These are phyloP conservation scores for Phytophthora cajani DNA, from an alignment of 352 stramenopile genomes.

Conservation along the genomic window DNA sequence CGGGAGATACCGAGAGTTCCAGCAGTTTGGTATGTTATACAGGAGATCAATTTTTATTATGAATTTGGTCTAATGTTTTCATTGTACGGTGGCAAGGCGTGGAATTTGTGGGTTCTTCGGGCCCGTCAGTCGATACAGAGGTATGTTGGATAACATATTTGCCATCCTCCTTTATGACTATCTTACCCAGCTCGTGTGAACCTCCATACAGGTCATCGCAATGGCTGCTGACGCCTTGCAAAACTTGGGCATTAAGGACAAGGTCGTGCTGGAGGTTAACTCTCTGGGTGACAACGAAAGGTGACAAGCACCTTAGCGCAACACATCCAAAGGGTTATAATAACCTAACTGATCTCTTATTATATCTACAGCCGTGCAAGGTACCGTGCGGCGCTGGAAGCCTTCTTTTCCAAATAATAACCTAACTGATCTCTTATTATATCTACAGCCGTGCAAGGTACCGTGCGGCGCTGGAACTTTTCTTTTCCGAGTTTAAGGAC, in stretches of 20 bases:
- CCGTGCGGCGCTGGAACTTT: constrained; percentile 65
- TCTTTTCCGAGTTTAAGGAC: constrained; percentile 67
- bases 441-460: constrained; percentile 66
- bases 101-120: constrained; percentile 83
- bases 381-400: constrained; percentile 73
- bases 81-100: constrained; percentile 45
- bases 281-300: constrained; percentile 84
- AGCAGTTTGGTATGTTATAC: constrained; percentile 76
- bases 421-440: not conserved
- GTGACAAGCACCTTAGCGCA: constrained; percentile 21
- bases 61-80: not conserved
- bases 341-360: not conserved
- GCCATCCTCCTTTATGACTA: not conserved
- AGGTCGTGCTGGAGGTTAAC: constrained; percentile 80
- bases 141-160: constrained; percentile 27
- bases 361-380: constrained; percentile 52
- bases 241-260: constrained; percentile 60
- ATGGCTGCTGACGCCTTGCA: constrained; percentile 74
- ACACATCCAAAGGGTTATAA: not conserved
- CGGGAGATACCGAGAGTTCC: constrained; percentile 87
- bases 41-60: not conserved
- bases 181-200: constrained; percentile 2
- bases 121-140: constrained; percentile 82
- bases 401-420: constrained; percentile 61
- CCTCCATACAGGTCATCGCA: constrained; percentile 63